Conservation (phyloP, 2,329 filamentous ascomycete genomes). For the Pestalotiopsis sp. region DNA sequence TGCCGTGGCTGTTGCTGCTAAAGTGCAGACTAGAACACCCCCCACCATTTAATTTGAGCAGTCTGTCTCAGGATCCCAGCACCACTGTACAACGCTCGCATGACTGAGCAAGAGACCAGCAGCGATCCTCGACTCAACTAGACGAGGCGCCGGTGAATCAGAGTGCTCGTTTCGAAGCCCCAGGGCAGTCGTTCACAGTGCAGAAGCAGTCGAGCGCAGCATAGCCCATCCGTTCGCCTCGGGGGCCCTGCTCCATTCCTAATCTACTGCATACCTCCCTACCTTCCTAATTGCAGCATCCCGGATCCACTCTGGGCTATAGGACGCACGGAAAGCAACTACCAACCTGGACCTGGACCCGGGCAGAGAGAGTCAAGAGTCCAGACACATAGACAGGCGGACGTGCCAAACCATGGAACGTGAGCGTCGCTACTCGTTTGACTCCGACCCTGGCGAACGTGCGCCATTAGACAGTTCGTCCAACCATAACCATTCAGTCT, state of each 20-base stretch:
- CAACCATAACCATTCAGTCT: constrained; percentile 18
- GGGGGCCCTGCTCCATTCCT: constrained; percentile 2
- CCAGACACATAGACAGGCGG: neutral
- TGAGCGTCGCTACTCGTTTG: constrained; percentile 31
- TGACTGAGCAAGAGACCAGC: neutral
- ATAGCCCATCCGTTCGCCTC: neutral
- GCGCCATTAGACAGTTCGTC: constrained; percentile 29
- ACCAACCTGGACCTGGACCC: neutral
- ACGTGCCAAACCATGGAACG: constrained; percentile 24
- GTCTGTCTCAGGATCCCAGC: neutral
- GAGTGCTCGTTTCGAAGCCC: neutral
- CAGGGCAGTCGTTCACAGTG: neutral
- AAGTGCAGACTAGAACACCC: neutral
- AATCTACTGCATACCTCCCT: constrained; percentile 1
- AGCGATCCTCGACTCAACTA: neutral
- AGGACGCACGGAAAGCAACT: neutral
- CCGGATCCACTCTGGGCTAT: constrained; percentile 5
- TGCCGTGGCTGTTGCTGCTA: neutral
- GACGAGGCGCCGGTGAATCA: neutral
- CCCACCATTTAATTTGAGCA: neutral
- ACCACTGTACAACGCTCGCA: neutral
- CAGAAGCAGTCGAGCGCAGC: neutral
- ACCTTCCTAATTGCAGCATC: constrained; percentile 9
- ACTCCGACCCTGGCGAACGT: constrained; percentile 30
- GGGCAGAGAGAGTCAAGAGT: neutral